These are phyloP conservation scores for Trichosanthes cucumerina DNA, from an alignment of 306 rosid genomes.

Conservation along the genomic window DNA sequence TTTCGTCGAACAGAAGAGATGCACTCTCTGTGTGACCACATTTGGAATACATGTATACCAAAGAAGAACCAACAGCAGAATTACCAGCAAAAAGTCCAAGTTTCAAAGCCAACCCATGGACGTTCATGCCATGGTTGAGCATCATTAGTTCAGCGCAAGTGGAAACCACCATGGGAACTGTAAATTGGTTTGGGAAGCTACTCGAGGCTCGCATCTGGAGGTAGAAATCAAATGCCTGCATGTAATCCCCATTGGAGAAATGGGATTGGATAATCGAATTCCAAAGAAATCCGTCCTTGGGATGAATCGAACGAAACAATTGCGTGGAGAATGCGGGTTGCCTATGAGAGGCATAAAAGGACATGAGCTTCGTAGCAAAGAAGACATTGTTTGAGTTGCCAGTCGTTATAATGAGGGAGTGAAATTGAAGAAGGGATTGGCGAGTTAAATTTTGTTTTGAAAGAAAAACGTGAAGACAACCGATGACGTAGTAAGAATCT, in stretches of 20 bases:
- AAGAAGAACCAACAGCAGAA: constrained; percentile 54
- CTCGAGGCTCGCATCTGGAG: constrained; percentile 41
- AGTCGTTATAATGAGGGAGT: constrained; percentile 48
- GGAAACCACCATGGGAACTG: constrained; percentile 49
- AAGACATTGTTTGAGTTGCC: constrained; percentile 66
- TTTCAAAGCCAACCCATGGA: constrained; percentile 51
- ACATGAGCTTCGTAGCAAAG: constrained; percentile 61
- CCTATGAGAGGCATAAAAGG: constrained; percentile 42
- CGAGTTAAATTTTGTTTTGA: constrained; percentile 26
- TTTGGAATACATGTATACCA: constrained; percentile 43
- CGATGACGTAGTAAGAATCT: constrained; percentile 8
- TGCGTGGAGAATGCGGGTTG: constrained; percentile 25
- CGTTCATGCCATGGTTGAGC: constrained; percentile 26
- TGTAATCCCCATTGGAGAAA: constrained; percentile 38
- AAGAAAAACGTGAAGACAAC: constrained; percentile 31
- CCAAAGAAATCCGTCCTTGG: constrained; percentile 51
- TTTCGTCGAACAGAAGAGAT: constrained; percentile 45
- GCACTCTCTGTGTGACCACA: constrained; percentile 43
- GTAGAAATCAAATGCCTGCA: constrained; percentile 30
- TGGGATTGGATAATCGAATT: constrained; percentile 68
- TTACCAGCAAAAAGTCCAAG: constrained; percentile 26
- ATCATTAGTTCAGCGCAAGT: constrained; percentile 37
- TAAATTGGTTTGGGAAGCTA: constrained; percentile 36
- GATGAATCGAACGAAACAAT: constrained; percentile 33
- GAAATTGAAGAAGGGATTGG: constrained; percentile 38